phyloP scores from a whole-genome alignment of 83 land plant species.

The Larix sibirica region DNA sequence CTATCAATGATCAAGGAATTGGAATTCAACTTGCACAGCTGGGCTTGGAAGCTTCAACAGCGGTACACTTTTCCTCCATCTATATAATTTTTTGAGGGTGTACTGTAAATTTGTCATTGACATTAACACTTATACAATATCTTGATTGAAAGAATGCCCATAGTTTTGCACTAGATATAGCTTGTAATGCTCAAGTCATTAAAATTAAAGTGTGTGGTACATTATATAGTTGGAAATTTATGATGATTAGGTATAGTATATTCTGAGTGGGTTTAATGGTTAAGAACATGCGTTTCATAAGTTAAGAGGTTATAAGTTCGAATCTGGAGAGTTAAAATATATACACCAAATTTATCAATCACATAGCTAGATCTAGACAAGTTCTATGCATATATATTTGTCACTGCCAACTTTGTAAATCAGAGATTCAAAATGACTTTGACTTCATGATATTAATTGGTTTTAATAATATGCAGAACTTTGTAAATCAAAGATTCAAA shows the following conservation, averaged over 20 bases:
- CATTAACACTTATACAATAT: not conserved
- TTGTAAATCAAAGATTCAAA: not conserved
- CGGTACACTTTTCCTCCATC: not conserved
- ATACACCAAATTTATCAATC: too few species aligned
- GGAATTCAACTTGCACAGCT: constrained; percentile 12
- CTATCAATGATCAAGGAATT: not conserved
- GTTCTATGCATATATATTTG: not conserved
- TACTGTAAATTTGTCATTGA: not conserved
- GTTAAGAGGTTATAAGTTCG: not conserved
- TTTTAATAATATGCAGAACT: not conserved
- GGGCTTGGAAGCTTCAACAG: constrained; percentile 13
- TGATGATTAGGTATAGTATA: not conserved
- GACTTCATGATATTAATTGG: not conserved
- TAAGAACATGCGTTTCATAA: not conserved
- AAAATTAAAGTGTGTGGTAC: not conserved
- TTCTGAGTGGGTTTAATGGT: too few species aligned
- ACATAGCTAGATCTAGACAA: not conserved
- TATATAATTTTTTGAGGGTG: not conserved
- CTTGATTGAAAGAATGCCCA: not conserved
- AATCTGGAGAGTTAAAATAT: too few species aligned
- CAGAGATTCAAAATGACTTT: not conserved
- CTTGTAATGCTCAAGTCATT: not conserved
- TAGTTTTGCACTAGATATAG: not conserved
- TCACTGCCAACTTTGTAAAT: not conserved
- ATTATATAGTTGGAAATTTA: not conserved